Evolutionary conservation across 228 moss, liverwort and hornwort genomes (phyloP), one percentile per base, ranked within the genome.

Genomic region (Sphagnum magellanicum): DNA sequence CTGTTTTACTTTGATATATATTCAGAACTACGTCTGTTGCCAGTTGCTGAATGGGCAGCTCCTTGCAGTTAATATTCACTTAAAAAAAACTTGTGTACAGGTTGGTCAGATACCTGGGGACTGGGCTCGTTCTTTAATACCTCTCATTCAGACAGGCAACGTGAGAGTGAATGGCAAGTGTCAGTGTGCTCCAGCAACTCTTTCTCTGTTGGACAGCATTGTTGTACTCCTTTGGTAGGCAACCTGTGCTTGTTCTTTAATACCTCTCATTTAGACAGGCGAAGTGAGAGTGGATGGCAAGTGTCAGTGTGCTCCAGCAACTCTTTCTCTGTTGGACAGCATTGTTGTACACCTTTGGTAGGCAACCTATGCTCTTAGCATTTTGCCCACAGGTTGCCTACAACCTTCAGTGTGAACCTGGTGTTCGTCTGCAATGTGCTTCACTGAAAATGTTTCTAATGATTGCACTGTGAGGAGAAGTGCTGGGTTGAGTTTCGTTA

Each of bases 101-200:
- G 79, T 94, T 74, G 94, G 94, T 47, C 84, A 89, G 50, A 84
- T 94, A 70, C 88, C 88, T 77, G 91, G 82, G 71, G 89, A 90
- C 66, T 90, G 91, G 91, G 91, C 94, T 63, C 86, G 85, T 32
- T 76, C 88, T 69, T 76, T 91, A 60, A 87, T 94, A 79, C 94
- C 94, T 6, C 81, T 94, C 1, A 83, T 94, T 47, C 73, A 74
- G 60, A 78, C 81, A 48, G 86, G 76, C 60, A 90, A 91, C 72
- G 84, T 94, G 15, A 84, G 76, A 59, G 76, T 91, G 68, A 76
- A 85, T 81, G 89, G 81, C 65, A 71, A 78, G 68, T 94, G 91
- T 72, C 83, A 60, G 61, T 68, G 73, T 74, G 75, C 86, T 70
- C 84, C 86, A 74, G 76, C 71, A 63, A 50, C 67, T 8, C 78